These are phyloP conservation scores for Dysphania ambrosioides DNA, from an alignment of 148 eudicot species.

Conservation along the genomic window DNA sequence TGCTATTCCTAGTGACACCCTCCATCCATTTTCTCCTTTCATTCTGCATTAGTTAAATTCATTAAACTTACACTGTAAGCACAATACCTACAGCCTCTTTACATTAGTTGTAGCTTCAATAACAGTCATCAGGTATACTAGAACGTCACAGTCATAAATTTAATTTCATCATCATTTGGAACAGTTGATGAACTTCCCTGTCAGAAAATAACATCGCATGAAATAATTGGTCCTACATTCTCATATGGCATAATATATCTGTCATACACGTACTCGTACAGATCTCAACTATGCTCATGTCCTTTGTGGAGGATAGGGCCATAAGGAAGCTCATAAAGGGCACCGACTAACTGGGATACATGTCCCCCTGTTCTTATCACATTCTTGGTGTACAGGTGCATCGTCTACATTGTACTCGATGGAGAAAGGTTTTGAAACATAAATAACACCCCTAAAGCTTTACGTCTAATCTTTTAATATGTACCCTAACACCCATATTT, in stretches of 20 bases:
- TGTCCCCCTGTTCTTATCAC: not conserved
- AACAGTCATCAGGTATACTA: not conserved
- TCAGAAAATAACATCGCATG: not conserved
- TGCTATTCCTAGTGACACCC: constrained; percentile 76
- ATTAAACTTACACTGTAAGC: not conserved
- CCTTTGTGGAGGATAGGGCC: not conserved
- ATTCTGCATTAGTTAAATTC: constrained; percentile 39
- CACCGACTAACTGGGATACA: not conserved
- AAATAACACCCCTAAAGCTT: too few relatives aligned
- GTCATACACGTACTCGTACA: too few relatives aligned
- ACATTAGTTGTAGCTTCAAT: not conserved
- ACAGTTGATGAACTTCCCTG: not conserved
- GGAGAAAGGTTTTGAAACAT: too few relatives aligned
- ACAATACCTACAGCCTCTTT: not conserved
- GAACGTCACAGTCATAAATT: too few relatives aligned
- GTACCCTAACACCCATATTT: too few relatives aligned
- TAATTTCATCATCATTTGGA: not conserved
- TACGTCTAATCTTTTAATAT: too few relatives aligned
- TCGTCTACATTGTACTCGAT: too few relatives aligned
- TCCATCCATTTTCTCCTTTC: constrained; percentile 91
- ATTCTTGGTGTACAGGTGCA: too few relatives aligned
- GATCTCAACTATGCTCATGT: too few relatives aligned
- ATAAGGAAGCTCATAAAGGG: not conserved
- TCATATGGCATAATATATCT: too few relatives aligned
- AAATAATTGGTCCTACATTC: not conserved